Percentiles rank a stretch among this genome's conserved stretches.
Evolutionary conservation across 2,329 filamentous ascomycete species (phyloP).

Genomic region (Cladorrhinum sp.): DNA sequence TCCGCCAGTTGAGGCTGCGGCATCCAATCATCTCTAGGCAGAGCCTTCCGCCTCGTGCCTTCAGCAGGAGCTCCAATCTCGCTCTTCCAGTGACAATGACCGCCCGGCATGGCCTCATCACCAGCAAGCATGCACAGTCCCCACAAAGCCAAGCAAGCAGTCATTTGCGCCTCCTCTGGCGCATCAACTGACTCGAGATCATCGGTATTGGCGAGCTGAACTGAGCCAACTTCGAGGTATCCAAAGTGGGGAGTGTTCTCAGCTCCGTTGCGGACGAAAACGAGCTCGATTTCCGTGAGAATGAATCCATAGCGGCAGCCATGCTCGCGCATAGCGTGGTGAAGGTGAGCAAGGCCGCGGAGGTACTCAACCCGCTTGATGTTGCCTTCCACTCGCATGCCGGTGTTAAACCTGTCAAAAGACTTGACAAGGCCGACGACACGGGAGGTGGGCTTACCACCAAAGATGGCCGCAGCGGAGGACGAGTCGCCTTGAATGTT

Average conservation of each 20-base stretch:
- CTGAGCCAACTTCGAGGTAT: conserved; percentile 71
- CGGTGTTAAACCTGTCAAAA: conserved; percentile 93
- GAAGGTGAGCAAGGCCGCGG: conserved; percentile 77
- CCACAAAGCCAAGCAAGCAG: conserved; percentile 73
- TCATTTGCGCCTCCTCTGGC: conserved; percentile 48
- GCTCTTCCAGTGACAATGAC: conserved; percentile 62
- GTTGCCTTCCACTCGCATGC: conserved; percentile 82
- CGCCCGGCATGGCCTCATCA: conserved; percentile 32
- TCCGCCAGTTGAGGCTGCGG: conserved; percentile 68
- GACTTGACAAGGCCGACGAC: conserved; percentile 73
- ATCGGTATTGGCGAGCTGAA: conserved; percentile 50
- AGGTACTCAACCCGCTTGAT: conserved; percentile 87
- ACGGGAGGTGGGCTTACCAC: conserved; percentile 45
- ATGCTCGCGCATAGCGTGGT: conserved; percentile 91
- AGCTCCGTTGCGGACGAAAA: conserved; percentile 78
- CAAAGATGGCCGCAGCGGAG: conserved; percentile 53
- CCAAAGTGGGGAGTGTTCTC: conserved; percentile 77
- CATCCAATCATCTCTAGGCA: conserved; percentile 72
- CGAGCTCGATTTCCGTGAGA: conserved; percentile 91
- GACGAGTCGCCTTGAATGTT: conserved; percentile 56
- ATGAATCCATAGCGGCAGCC: conserved; percentile 93
- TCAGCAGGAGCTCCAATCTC: conserved; percentile 75
- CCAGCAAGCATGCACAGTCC: conserved; percentile 58
- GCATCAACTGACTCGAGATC: conserved; percentile 21
- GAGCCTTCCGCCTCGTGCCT: conserved; percentile 66